Evolutionary conservation across 768 basidiomycete genomes (phyloP).

Genomic region (Lactarius tabidus): DNA sequence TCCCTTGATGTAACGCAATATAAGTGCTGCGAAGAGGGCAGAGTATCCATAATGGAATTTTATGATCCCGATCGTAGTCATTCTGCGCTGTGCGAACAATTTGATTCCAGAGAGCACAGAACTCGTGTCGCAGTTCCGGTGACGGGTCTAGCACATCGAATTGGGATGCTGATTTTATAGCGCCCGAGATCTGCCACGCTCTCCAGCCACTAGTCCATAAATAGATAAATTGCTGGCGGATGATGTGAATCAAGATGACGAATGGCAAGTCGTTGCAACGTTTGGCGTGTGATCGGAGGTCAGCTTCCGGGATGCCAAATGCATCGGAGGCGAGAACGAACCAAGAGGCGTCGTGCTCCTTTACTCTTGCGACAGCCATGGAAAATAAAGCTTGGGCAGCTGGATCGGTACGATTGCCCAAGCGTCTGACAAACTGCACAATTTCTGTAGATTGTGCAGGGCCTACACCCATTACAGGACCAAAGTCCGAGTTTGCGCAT

Average conservation of each 20-base stretch:
- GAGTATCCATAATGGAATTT: background rate
- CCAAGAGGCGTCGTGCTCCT: background rate
- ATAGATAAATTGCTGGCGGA: background rate
- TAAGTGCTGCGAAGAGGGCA: background rate
- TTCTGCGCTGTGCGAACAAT: background rate
- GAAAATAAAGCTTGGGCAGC: background rate
- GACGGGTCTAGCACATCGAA: background rate
- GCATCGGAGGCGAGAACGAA: background rate
- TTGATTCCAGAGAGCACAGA: background rate
- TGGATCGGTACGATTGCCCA: too few relatives aligned
- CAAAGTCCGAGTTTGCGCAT: too few relatives aligned
- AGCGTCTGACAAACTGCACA: too few relatives aligned
- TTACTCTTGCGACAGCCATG: background rate
- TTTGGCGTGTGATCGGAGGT: background rate
- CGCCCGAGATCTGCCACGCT: too few relatives aligned
- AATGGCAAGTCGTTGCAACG: background rate
- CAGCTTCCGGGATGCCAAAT: background rate
- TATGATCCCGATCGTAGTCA: background rate
- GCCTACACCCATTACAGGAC: too few relatives aligned
- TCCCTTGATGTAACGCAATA: too few relatives aligned
- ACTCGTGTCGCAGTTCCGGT: background rate
- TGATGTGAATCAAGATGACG: background rate
- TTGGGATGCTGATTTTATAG: background rate
- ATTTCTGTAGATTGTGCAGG: background rate
- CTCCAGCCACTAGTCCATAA: background rate